A percentile compares a stretch with the other conserved stretches of the same genome.
phyloP scores from a whole-genome alignment of 106 monocot genomes.

The Dendrobium catenatum region DNA sequence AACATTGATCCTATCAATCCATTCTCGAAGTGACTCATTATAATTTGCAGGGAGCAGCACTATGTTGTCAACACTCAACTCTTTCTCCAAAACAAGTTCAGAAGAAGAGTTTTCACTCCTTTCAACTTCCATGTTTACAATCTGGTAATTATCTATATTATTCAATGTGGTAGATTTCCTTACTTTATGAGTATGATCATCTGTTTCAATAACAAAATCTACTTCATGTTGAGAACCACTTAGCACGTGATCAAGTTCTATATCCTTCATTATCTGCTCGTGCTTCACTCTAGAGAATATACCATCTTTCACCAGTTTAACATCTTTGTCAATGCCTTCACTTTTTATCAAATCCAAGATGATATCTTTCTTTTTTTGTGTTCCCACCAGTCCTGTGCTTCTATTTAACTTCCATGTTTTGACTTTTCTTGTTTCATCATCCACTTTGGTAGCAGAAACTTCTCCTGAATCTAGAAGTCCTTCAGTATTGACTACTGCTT shows the following conservation, averaged over 20 bases:
- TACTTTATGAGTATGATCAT: conserved; percentile 43
- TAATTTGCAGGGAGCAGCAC: conserved; percentile 15
- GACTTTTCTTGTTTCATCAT: conserved; percentile 23
- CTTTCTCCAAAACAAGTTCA: conserved; percentile 55
- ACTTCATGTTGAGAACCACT: neutral
- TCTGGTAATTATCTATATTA: conserved; percentile 3
- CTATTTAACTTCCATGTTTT: conserved; percentile 14
- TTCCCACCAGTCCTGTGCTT: neutral
- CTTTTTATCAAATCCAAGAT: neutral
- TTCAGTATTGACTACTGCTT: conserved; percentile 25
- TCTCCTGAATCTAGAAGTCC: conserved; percentile 24
- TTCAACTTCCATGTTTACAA: conserved; percentile 28
- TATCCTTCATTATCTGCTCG: conserved; percentile 56
- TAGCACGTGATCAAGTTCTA: conserved; percentile 60
- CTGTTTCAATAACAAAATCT: conserved; percentile 9
- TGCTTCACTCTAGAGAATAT: conserved; percentile 23
- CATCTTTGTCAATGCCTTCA: neutral
- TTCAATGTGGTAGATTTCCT: conserved; percentile 29
- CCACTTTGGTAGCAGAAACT: conserved; percentile 20
- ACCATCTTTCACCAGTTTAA: neutral
- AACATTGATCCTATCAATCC: conserved; percentile 39
- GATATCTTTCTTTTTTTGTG: conserved; percentile 1
- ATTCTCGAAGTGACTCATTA: conserved; percentile 28
- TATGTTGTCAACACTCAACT: conserved; percentile 51
- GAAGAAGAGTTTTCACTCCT: conserved; percentile 37